Conservation (phyloP, 129 eudicot species). For the Chrysanthemum seticuspe region DNA sequence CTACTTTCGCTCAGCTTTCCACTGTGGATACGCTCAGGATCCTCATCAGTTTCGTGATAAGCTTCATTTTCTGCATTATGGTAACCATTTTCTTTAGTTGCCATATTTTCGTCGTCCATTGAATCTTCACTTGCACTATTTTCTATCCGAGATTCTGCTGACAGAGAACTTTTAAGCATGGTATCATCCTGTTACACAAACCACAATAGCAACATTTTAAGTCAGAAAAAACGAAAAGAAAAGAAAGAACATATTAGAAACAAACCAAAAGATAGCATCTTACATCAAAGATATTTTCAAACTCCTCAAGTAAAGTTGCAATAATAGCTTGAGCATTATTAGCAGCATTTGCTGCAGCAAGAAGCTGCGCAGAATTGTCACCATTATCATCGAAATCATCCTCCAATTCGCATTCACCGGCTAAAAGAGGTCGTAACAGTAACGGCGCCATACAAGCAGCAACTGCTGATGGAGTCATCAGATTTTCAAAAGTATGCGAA, state of each 20-base stretch:
- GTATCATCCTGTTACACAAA: constrained; percentile 60
- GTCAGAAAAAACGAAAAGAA: background rate
- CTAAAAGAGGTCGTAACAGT: constrained; percentile 87
- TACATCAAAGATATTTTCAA: constrained; percentile 79
- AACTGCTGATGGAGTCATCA: constrained; percentile 90
- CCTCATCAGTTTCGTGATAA: constrained; percentile 64
- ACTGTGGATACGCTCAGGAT: constrained; percentile 68
- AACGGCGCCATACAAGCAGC: constrained; percentile 99
- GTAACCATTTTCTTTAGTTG: constrained; percentile 62
- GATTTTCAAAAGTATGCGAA: constrained; percentile 63
- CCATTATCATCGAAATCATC: constrained; percentile 80
- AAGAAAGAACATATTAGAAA: background rate
- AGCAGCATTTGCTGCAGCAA: constrained; percentile 98
- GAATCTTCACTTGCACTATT: constrained; percentile 80
- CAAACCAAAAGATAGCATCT: constrained; percentile 28
- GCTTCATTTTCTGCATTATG: constrained; percentile 83
- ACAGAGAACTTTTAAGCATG: constrained; percentile 75
- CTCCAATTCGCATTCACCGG: constrained; percentile 90
- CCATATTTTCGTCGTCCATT: constrained; percentile 63
- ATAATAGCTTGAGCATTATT: constrained; percentile 90
- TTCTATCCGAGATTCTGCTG: constrained; percentile 71
- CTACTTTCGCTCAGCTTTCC: constrained; percentile 90
- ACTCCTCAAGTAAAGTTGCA: constrained; percentile 79
- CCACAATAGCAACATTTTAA: background rate
- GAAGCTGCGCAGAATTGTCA: constrained; percentile 85